Conservation (phyloP, 495 filamentous ascomycete species). For the Immersiella caudata region DNA sequence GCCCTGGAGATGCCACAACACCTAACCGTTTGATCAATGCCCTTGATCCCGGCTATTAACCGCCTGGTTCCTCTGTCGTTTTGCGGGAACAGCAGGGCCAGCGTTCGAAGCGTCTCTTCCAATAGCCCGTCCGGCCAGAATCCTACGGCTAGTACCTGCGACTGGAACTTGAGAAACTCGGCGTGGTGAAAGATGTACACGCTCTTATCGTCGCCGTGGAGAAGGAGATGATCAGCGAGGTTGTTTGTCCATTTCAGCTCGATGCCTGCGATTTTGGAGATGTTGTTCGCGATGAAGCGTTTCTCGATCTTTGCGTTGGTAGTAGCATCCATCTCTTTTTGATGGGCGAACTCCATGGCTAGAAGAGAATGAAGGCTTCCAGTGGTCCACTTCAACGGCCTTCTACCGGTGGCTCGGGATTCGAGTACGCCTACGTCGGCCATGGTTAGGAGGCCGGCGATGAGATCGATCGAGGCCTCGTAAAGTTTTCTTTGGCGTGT, state of each 20-base stretch:
- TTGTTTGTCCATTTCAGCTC: conserved; percentile 45
- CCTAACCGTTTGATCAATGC: neutral
- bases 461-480: conserved; percentile 8
- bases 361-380: neutral
- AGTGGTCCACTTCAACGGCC: neutral
- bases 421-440: neutral
- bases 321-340: neutral
- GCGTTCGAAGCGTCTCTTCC: conserved; percentile 49
- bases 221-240: conserved; percentile 45
- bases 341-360: conserved; percentile 5
- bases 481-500: neutral
- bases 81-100: conserved; percentile 50
- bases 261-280: conserved; percentile 39
- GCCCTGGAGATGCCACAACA: conserved; percentile 29
- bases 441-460: conserved; percentile 12
- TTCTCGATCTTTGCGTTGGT: conserved; percentile 10
- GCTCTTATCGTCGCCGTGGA: conserved; percentile 41
- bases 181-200: conserved; percentile 49
- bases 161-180: conserved; percentile 36
- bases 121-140: conserved; percentile 38
- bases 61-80: conserved; percentile 26
- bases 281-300: conserved; percentile 23
- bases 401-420: conserved; percentile 6
- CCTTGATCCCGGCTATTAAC: conserved; percentile 18
- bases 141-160: neutral